A percentile compares a stretch with the other conserved stretches of the same genome.
Conservation (phyloP, 1,284 basidiomycete genomes). For the Peniophora sp. region DNA sequence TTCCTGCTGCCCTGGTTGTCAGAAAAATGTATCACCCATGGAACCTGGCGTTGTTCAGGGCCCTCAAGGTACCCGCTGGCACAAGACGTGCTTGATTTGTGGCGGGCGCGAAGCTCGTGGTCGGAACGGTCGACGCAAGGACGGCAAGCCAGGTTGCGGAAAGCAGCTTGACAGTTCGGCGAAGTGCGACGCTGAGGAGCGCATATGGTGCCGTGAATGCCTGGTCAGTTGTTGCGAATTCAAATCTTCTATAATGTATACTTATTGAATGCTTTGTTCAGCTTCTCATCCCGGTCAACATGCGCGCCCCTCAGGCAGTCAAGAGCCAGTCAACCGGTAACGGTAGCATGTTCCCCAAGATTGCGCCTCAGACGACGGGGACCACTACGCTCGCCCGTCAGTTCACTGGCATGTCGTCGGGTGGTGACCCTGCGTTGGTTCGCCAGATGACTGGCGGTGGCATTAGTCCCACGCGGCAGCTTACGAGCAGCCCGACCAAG, state of each 20-base stretch:
- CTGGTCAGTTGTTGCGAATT: constrained; percentile 38
- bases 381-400: constrained; percentile 68
- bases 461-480: constrained; percentile 49
- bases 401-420: constrained; percentile 53
- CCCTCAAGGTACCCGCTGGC: constrained; percentile 73
- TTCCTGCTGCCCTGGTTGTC: constrained; percentile 63
- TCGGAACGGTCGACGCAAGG: constrained; percentile 32
- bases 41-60: constrained; percentile 76
- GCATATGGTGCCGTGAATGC: constrained; percentile 79
- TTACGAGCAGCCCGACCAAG: constrained; percentile 28
- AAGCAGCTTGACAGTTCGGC: constrained; percentile 77
- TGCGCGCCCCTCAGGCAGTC: constrained; percentile 36
- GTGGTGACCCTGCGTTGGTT: constrained; percentile 36
- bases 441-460: constrained; percentile 62
- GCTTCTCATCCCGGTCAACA: constrained; percentile 47
- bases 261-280: constrained; percentile 16
- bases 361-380: constrained; percentile 53
- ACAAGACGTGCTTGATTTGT: constrained; percentile 66
- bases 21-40: constrained; percentile 66
- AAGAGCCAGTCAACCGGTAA: constrained; percentile 40
- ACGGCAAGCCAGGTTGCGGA: constrained; percentile 64
- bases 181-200: constrained; percentile 54
- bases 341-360: constrained; percentile 19
- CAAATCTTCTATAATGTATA: constrained; percentile 5
- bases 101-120: constrained; percentile 52